Base-by-base conservation (phyloP, 1,139 yeast genomes). In the Yamadazyma triangularis region DNA sequence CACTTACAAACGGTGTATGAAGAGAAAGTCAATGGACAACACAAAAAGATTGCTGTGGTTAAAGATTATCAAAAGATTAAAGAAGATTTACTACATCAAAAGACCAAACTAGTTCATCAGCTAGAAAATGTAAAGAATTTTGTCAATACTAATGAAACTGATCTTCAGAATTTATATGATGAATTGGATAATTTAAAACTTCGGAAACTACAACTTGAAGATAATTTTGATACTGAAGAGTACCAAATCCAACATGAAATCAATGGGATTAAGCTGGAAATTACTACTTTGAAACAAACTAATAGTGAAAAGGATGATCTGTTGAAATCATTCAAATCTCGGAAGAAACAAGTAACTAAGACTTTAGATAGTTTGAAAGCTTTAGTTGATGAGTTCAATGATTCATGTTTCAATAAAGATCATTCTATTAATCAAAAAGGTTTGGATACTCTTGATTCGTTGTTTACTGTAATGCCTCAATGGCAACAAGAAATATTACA, bases 401-500 rank as follows among this genome's bases (percentile, higher is more conserved):
- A 48, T n/a, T 30, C 52, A 3, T 46, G 53, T 20, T 60, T 62
- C 38, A 52, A 51, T 29, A 58, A 53, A 27, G 70, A 64, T 32
- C 64, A 65, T 9, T 41, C 54, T 1, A 43, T 65, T 13, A 54
- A 56, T 23, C 47, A 45, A 19, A 47, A 45, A 15, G 58, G 61
- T 2, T 38, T 50, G 19, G 66, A 59, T 11, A 40, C 55, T 4
- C 38, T 65, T 13, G 38, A 45, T 13, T 49, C 51, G 26, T 45
- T 66, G 4, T 50, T 48, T 28, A 42, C 42, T 23, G 33, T 59
- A 7, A 45, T 45, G 27, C 71, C 71, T 3, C 48, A 51, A 3
- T 67, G 73, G 73, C 53, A 53, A 27, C 45, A 42, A 10, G 65
- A 61, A 13, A 48, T 66, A n/a, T 40, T 45, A 36, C 48, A 45